Base-by-base conservation (phyloP, 108 stramenopile species). In the Pseudonitzschia multiseries region DNA sequence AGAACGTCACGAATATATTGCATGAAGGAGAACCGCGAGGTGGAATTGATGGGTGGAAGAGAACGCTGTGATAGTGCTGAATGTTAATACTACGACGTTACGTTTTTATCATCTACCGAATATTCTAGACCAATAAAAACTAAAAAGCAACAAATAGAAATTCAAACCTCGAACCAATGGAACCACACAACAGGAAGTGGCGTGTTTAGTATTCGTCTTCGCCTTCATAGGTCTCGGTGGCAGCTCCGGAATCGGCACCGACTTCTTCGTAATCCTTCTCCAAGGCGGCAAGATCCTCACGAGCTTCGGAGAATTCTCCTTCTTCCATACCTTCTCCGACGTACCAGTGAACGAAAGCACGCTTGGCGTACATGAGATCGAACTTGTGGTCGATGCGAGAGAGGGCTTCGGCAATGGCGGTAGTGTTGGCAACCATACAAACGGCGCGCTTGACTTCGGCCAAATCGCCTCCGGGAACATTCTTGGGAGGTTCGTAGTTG, bases 361-460 rank as follows among this genome's bases (percentile, higher is more conserved):
- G 98, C 96, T 99, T 99, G 91, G 97, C 97, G 82, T 99, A 99
- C 99, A 99, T 99, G 67, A 98, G 94, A 86, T 99, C 99, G 89
- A 99, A 99, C 96, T 99, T 93, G 96, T 98, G 98, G 77, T 99
- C 98, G 68, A 99, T 98, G 81, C 98, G 96, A 27, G 90, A 91
- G 32, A 98, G 86, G 27, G 96, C 97, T 88, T 98, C 98, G 63
- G 95, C 98, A 81, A 99, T 98, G 78, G 98, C 98, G 52, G 97
- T 99, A 73, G 97, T 99, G 93, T 99, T 99, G 85, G 97, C 96
- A 76, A 99, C 97, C 99, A 99, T 99, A 83, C 97, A 98, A 46
- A 98, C 97, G 46, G 97, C 97, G 71, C 98, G 96, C 86, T 97
- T 95, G 69, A 97, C 95, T 68, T 91, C 90, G 44, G 97, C 95